Evolutionary conservation across 2,329 filamentous ascomycete genomes (phyloP), one percentile per base, ranked within the genome.

Genomic region (Hypoxylon sp.): DNA sequence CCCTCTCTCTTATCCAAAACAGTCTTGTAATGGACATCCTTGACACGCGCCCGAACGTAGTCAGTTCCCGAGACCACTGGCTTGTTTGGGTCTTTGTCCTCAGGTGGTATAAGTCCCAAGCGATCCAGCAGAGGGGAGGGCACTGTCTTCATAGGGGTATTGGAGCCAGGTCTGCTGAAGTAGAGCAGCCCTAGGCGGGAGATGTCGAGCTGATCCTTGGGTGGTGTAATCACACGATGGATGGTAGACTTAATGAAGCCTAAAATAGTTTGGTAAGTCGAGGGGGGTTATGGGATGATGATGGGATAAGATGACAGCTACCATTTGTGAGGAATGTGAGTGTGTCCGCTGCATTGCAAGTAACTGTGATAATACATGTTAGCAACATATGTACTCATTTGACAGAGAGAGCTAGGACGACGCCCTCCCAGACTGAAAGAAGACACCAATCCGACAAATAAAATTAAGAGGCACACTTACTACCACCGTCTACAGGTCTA

Each of bases 281-380:
- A n/a, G n/a, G 12, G 6, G 8, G 11, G 8, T 9, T 15, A 17
- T 65, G 4, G 73, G 72, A 60, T 72, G 73, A 40, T 73, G 74
- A 41, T 75, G n/a, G 21, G 26, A 7, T 31, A 5, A 9, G 8
- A 30, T 25, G 9, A 9, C 9, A 25, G 12, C 37, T 42, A 61
- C 60, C 64, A 11, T 64, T 64, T 8, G 60, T 78, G 11, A 79
- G 63, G 13, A 74, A 74, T 2, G 72, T 71, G 26, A 79, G 61
- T 0, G 76, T 71, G 59, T 80, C 77, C 5, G 73, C 75, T 2
- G 76, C 72, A 32, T 79, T 79, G 31, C 78, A 75, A 0, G 75
- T 78, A 16, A 80, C 51, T 58, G 34, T 1, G 26, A 20, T 40
- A 11, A 2, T 21, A 8, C 3, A 5, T 3, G 41, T 57, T 46